Evolutionary conservation across 2,329 filamentous ascomycete genomes (phyloP).

Genomic region (Alternaria atra): DNA sequence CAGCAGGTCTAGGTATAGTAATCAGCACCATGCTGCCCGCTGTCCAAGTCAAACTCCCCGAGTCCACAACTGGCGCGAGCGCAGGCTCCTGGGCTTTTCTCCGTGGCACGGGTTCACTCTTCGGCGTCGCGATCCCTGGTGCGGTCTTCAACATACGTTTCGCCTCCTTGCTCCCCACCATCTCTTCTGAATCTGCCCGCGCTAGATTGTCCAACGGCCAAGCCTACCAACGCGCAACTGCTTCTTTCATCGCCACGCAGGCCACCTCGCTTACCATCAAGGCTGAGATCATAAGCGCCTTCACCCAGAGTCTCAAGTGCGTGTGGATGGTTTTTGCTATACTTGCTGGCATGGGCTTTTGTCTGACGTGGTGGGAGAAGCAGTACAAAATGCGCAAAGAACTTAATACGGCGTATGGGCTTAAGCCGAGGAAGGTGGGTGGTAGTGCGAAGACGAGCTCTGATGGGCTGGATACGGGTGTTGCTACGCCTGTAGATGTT

Average conservation of each 20-base stretch:
- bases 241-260: constrained; percentile 31
- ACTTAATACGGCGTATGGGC: constrained; percentile 53
- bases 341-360: constrained; percentile 45
- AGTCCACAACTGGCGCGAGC: constrained; percentile 29
- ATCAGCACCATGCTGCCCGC: constrained; percentile 42
- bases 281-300: constrained; percentile 46
- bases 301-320: constrained; percentile 45
- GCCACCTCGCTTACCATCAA: constrained; percentile 8
- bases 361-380: constrained; percentile 47
- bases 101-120: constrained; percentile 39
- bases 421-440: constrained; percentile 35
- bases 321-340: constrained; percentile 52
- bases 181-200: constrained; percentile 17
- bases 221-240: constrained; percentile 40
- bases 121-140: constrained; percentile 41
- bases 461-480: not conserved
- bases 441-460: not conserved
- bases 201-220: constrained; percentile 27
- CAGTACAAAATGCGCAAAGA: constrained; percentile 51
- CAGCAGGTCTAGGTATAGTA: constrained; percentile 37
- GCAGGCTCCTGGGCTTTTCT: constrained; percentile 44
- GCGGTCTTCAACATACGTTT: constrained; percentile 44
- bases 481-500: not conserved
- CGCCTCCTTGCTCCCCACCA: constrained; percentile 16
- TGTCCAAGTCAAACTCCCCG: constrained; percentile 39